phyloP scores from a whole-genome alignment of 345 rosid genomes.

The Pugionium dolabratum region DNA sequence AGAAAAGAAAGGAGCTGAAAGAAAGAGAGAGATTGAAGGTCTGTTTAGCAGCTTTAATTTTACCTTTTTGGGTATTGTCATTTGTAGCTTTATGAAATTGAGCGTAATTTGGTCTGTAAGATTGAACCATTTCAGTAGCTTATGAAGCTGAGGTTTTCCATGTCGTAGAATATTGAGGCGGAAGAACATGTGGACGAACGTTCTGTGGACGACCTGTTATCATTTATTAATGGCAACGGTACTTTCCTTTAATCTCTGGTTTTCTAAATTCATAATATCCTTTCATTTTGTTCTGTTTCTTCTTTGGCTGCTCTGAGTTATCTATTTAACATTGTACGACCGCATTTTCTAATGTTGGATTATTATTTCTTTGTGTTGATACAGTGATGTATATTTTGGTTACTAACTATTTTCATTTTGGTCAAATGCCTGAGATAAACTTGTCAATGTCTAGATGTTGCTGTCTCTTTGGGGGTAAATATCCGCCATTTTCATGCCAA shows the following conservation, averaged over 20 bases:
- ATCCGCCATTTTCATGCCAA: constrained; percentile 7
- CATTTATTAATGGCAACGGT: constrained; percentile 86
- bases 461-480: constrained; percentile 14
- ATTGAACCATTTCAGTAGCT: constrained; percentile 26
- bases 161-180: constrained; percentile 65
- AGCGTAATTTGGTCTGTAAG: constrained; percentile 1
- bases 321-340: not conserved
- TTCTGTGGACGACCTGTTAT: constrained; percentile 84
- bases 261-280: constrained; percentile 9
- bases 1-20: constrained; percentile 79
- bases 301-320: constrained; percentile 18
- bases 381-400: not conserved
- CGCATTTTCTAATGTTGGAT: not conserved
- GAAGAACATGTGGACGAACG: constrained; percentile 80
- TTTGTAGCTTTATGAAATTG: constrained; percentile 15
- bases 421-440: constrained; percentile 2
- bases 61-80: constrained; percentile 1
- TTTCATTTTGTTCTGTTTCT: not conserved
- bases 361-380: not conserved
- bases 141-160: constrained; percentile 27
- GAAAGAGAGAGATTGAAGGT: constrained; percentile 83
- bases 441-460: constrained; percentile 4
- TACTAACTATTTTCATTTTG: constrained; percentile 1
- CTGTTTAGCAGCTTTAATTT: constrained; percentile 16
- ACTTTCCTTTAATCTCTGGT: constrained; percentile 30